phyloP scores from a whole-genome alignment of 352 stramenopile genomes.

The Pythium grandisporangium region DNA sequence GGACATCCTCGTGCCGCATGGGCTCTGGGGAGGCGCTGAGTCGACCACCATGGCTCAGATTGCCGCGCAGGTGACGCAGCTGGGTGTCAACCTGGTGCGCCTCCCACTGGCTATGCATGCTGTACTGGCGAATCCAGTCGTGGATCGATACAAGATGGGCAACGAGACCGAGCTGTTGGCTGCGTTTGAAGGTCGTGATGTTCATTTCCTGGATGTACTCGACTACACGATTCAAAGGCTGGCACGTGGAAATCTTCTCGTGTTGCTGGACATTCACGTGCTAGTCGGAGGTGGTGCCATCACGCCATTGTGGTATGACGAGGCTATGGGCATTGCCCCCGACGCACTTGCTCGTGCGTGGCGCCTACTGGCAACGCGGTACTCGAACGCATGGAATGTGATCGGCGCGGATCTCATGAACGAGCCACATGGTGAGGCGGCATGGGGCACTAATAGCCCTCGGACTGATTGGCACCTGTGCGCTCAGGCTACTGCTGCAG shows the following conservation, averaged over 20 bases:
- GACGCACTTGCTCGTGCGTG: conserved; percentile 21
- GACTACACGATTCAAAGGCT: conserved; percentile 32
- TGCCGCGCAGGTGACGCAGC: conserved; percentile 17
- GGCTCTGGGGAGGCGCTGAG: conserved; percentile 39
- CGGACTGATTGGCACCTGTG: conserved; percentile 40
- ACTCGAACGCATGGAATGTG: conserved; percentile 30
- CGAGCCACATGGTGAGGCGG: conserved; percentile 36
- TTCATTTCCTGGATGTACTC: conserved; percentile 44
- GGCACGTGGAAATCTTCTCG: conserved; percentile 19
- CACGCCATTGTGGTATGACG: conserved; percentile 32
- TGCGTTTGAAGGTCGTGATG: conserved; percentile 15
- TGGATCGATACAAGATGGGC: conserved; percentile 30
- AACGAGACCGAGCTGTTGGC: conserved; percentile 16
- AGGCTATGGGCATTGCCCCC: conserved; percentile 4
- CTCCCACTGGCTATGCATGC: conserved; percentile 37
- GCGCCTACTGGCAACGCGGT: conserved; percentile 22
- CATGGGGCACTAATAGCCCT: conserved; percentile 27
- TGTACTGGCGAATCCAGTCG: conserved; percentile 18
- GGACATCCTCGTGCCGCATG: conserved; percentile 45
- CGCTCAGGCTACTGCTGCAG: conserved; percentile 13
- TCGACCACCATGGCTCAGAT: conserved; percentile 37
- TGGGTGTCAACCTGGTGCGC: conserved; percentile 46
- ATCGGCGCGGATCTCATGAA: conserved; percentile 47
- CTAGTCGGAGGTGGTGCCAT: conserved; percentile 27
- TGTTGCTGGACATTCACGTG: conserved; percentile 41